These are phyloP conservation scores for Sarocladium oryzae DNA, from an alignment of 2,329 filamentous ascomycete species.

Conservation along the genomic window DNA sequence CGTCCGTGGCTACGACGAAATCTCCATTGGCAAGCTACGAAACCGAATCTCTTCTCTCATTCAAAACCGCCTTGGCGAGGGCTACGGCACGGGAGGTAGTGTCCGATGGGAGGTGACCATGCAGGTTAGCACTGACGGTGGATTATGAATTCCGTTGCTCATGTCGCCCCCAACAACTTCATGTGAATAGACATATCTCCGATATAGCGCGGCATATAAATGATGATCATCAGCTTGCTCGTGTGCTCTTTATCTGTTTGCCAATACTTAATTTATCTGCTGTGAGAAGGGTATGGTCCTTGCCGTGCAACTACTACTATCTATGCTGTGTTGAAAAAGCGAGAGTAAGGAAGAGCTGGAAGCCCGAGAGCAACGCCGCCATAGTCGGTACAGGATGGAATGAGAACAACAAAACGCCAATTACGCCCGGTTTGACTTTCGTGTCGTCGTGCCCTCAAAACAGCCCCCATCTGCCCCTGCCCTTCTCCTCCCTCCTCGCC, in stretches of 20 bases:
- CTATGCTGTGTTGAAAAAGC: neutral
- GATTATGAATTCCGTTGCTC: too few relatives aligned
- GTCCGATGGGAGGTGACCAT: constrained; percentile 91
- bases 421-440: constrained; percentile 9
- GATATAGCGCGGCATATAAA: too few relatives aligned
- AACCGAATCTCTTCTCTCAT: constrained; percentile 72
- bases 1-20: constrained; percentile 57
- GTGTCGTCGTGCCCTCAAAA: constrained; percentile 29
- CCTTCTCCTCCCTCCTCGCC: constrained; percentile 27
- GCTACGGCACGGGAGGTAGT: constrained; percentile 72
- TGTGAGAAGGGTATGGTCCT: neutral
- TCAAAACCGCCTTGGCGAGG: constrained; percentile 78
- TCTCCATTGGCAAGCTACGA: constrained; percentile 64
- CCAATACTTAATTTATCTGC: neutral
- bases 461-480: constrained; percentile 42
- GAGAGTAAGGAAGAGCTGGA: neutral
- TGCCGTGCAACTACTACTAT: neutral
- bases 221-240: too few relatives aligned
- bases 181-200: neutral
- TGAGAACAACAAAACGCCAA: neutral
- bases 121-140: constrained; percentile 52
- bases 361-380: neutral
- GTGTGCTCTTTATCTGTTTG: neutral
- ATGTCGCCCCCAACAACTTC: too few relatives aligned
- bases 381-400: neutral